Evolutionary conservation across 2,329 filamentous ascomycete genomes (phyloP), one percentile per base, ranked within the genome.

Genomic region (Cercospora nicotianae): DNA sequence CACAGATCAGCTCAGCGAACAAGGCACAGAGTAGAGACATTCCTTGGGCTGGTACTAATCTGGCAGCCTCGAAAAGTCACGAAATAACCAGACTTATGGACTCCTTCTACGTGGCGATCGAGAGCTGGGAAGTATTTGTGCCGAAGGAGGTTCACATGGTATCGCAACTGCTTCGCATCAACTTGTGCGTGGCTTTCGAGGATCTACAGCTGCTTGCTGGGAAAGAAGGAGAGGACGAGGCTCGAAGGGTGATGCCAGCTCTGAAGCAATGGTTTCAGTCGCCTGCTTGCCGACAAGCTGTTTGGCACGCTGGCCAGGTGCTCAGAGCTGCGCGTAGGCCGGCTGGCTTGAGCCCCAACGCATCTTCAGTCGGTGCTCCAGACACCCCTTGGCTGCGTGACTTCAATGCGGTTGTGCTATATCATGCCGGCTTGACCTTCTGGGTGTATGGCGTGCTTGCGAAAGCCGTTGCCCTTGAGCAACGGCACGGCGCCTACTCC

Each of bases 281-380:
- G 18, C 61, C 70, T 3, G 68, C 70, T 48, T 69, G 67, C 53
- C 65, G 71, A 33, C 63, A 69, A 42, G 70, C 71, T 12, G 64
- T 73, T 31, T 73, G 67, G 64, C 70, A 73, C 53, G 71, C 71
- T n/a, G 71, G 71, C n/a, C 67, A 72, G 23, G 70, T 73, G 23
- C 39, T 73, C 10, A 55, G 66, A 57, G 69, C 68, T 12, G 71
- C 70, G n/a, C 65, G 68, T 3, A 67, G 68, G 28, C 70, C 68
- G 9, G 67, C 70, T 10, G 69, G 69, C 20, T 55, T 63, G n/a
- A 69, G 67, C 13, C 69, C 72, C 10, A 66, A 70, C 33, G 70
- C 72, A 45, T 68, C 70, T 20, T 64, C 57, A 26, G 57, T 65
- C 12, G 64, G 66, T 5, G 64, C 65, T 5, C 70, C 69, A 20